Conservation (phyloP, 345 rosid species). For the Euphorbia lathyris region DNA sequence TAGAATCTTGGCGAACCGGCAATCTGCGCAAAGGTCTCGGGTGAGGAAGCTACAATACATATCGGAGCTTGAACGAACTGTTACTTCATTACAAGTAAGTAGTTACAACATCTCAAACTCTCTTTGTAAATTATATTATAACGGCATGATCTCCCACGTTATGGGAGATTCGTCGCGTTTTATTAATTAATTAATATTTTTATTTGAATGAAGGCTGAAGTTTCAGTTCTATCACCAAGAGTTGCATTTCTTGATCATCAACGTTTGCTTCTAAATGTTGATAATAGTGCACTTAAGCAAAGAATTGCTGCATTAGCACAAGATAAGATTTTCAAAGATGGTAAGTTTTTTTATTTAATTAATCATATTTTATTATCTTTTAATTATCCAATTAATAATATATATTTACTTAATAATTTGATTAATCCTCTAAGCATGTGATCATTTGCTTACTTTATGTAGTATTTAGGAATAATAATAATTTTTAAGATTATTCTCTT, state of each 20-base stretch:
- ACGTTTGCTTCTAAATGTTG: conserved; percentile 32
- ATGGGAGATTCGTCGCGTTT: no score
- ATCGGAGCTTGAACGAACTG: conserved; percentile 36
- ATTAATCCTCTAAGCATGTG: not conserved
- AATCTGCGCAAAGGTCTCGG: conserved; percentile 36
- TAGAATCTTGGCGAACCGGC: conserved; percentile 34
- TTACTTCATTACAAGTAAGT: conserved; percentile 31
- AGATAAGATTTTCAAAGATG: conserved; percentile 37
- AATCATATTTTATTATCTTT: not conserved
- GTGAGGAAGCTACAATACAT: conserved; percentile 38
- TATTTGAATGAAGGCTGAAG: conserved; percentile 23
- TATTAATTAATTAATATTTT: no score
- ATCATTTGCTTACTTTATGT: not conserved
- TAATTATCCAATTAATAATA: not conserved
- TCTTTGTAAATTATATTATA: no score
- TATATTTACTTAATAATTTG: not conserved
- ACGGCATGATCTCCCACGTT: no score
- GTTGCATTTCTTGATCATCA: conserved; percentile 36
- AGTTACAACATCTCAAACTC: not conserved
- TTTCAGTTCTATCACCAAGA: conserved; percentile 33
- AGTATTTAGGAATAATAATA: conserved; percentile 1
- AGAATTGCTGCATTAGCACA: conserved; percentile 37
- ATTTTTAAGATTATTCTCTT: not conserved
- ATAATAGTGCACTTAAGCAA: conserved; percentile 36
- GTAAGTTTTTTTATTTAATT: conserved; percentile 10